Evolutionary conservation across 768 basidiomycete species (phyloP).

Genomic region (Hydnum rufescens): DNA sequence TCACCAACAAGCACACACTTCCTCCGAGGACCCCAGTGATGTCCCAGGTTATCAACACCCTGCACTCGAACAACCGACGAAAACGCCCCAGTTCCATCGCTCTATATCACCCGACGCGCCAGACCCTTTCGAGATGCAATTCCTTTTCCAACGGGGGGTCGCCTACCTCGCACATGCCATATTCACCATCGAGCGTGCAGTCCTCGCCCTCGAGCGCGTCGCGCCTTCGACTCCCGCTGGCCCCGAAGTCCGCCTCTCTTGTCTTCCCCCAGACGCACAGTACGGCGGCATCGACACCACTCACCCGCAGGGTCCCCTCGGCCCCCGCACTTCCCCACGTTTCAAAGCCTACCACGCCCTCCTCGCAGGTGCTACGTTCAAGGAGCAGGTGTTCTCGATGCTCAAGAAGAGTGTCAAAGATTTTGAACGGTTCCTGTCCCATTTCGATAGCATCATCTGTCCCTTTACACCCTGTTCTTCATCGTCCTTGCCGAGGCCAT

Average conservation of each 20-base stretch:
- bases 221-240: conserved; percentile 41
- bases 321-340: conserved; percentile 37
- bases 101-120: conserved; percentile 61
- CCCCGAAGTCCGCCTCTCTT: conserved; percentile 52
- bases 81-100: conserved; percentile 26
- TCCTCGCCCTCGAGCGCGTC: conserved; percentile 52
- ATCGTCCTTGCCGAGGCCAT: background rate
- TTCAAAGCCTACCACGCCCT: conserved; percentile 35
- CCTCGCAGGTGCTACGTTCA: conserved; percentile 34
- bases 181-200: conserved; percentile 48
- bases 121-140: conserved; percentile 70
- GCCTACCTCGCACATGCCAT: conserved; percentile 68
- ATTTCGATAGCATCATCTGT: conserved; percentile 56
- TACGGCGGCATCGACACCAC: conserved; percentile 79
- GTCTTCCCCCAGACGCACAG: conserved; percentile 28
- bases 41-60: background rate
- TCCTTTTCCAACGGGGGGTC: conserved; percentile 66
- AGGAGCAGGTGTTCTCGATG: conserved; percentile 37
- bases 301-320: conserved; percentile 59
- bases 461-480: background rate
- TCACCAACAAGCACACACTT: background rate
- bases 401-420: conserved; percentile 64
- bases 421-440: conserved; percentile 63
- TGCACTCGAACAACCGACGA: no score
- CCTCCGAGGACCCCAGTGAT: background rate